A percentile compares a stretch with the other conserved stretches of the same genome.
Evolutionary conservation across 2,329 filamentous ascomycete genomes (phyloP).

Genomic region (Huntiella savannae): DNA sequence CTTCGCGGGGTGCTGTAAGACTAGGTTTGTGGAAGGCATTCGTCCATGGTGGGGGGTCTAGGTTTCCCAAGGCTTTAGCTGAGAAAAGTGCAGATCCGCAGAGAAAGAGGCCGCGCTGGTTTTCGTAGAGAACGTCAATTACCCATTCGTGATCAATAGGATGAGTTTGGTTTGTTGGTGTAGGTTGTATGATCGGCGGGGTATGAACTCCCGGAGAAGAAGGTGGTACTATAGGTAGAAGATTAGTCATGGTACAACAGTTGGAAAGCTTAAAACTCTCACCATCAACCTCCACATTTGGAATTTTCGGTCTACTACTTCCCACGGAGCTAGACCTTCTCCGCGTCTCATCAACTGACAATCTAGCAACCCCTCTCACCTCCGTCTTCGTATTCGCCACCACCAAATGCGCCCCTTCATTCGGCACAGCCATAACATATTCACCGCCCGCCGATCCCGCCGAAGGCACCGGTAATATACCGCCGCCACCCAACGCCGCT

Average conservation of each 20-base stretch:
- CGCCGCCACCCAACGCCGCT: slow-evolving; percentile 7
- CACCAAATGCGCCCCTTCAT: slow-evolving; percentile 2
- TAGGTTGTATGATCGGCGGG: background rate
- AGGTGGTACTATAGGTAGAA: no score
- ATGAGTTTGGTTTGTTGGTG: background rate
- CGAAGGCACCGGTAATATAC: slow-evolving; percentile 9
- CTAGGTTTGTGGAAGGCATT: slow-evolving; percentile 44
- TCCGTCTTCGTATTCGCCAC: slow-evolving; percentile 5
- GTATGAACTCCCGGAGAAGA: no score
- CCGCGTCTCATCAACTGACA: slow-evolving; percentile 1
- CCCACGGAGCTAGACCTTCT: slow-evolving; percentile 1
- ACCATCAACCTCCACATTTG: background rate
- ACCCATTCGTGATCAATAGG: slow-evolving; percentile 28
- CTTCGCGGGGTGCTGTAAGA: slow-evolving; percentile 55
- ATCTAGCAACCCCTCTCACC: slow-evolving; percentile 7
- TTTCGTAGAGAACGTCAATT: slow-evolving; percentile 86
- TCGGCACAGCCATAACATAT: slow-evolving; percentile 10
- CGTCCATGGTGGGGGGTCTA: slow-evolving; percentile 78
- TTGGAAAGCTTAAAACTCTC: background rate
- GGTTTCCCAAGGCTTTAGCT: slow-evolving; percentile 59
- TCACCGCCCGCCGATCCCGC: slow-evolving; percentile 1
- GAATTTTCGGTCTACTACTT: background rate
- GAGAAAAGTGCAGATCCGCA: slow-evolving; percentile 88
- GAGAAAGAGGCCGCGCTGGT: slow-evolving; percentile 76
- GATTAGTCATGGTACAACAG: no score